Evolutionary conservation across 192 early-diverging fungal species (phyloP).

Genomic region (Chytriomyces hyalinus): DNA sequence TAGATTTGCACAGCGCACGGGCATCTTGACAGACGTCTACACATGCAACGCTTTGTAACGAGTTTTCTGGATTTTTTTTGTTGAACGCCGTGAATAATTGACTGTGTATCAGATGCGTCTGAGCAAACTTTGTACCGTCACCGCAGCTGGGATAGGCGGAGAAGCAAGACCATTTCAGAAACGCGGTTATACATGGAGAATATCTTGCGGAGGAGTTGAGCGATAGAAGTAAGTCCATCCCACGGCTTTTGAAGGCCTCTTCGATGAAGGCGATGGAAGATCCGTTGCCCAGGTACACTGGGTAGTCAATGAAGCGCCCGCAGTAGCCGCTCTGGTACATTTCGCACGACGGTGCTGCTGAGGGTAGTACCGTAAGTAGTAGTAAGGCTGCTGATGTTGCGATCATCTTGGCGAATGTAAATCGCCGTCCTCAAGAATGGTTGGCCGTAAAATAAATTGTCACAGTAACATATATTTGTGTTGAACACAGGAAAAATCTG

Average conservation of each 20-base stretch:
- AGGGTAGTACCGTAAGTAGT: too few species aligned
- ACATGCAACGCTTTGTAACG: neutral
- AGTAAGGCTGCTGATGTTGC: too few species aligned
- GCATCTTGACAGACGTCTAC: neutral
- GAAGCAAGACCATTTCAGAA: neutral
- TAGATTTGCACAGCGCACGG: neutral
- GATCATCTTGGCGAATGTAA: too few species aligned
- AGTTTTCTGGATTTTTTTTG: neutral
- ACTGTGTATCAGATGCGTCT: too few species aligned
- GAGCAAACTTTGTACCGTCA: too few species aligned
- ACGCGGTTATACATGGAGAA: neutral
- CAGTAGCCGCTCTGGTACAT: neutral
- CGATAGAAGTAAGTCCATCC: neutral
- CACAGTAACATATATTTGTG: too few species aligned
- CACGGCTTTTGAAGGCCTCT: neutral
- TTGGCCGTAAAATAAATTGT: too few species aligned
- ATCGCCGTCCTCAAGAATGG: too few species aligned
- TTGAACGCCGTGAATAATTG: slow-evolving; percentile 3
- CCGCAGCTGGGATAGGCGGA: neutral
- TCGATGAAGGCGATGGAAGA: neutral
- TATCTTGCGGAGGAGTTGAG: neutral
- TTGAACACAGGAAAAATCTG: too few species aligned
- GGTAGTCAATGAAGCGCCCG: neutral
- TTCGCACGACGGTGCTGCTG: too few species aligned
- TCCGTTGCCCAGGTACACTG: neutral